Evolutionary conservation across 169 alveolate genomes (phyloP), one percentile per base, ranked within the genome.

Genomic region (Plasmodium malariae): DNA sequence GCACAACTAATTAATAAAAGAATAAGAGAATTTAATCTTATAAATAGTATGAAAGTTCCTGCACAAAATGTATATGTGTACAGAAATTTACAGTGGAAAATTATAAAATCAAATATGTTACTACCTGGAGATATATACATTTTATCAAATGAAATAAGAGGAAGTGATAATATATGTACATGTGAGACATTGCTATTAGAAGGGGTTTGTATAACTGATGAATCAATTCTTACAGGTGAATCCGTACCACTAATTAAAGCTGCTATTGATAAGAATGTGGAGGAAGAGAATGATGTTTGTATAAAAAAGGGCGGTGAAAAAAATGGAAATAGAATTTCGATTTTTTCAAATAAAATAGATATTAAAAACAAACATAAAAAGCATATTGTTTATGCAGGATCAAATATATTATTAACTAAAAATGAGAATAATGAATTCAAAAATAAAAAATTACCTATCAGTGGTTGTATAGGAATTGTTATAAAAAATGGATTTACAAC

Each of bases 121-220:
- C 90, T 93, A 17, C 99, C 99, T 5, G 99, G 99, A 1, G 99
- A 98, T 88, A 94, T 98, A 26, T 91, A 90, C 30, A 76, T 95
- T 49, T 55, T 87, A 70, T 49, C 89, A 14, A 91, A 78, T 37
- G 93, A 89, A 60, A 32, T 89, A 14, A 93, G 37, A 19, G 73
- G 70, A n/a, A 83, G 45, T 3, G 94, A 88, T 40, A 87, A 80
- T 36, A 54, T 69, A 62, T 88, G 86, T 37, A 70, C 89, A 6
- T 74, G 88, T 12, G 89, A 74, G 34, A 78, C 89, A 0, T 86
- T 94, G 21, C 49, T 94, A 14, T 32, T 94, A 32, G 89, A 90
- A 12, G 96, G 96, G 0, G 92, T 91, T n/a, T 94, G 93, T 59
- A 90, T 94, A 2, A 93, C 93, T 5, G 96, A 96, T 73, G 98